Conservation (phyloP, 2,329 filamentous ascomycete genomes). For the Sporothrix mexicana region DNA sequence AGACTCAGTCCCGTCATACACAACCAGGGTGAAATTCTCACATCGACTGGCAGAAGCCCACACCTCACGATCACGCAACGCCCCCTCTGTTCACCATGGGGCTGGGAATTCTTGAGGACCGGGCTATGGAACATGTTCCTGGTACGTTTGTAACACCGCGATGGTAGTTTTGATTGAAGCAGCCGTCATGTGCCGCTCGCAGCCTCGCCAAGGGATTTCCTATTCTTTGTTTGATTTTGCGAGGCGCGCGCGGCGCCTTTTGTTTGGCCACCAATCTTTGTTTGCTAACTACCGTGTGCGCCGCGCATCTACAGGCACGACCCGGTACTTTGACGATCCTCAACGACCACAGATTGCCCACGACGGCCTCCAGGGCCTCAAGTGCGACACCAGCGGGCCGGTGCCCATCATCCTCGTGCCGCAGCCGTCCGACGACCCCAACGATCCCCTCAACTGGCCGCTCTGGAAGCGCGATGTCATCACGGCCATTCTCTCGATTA, state of each 20-base stretch:
- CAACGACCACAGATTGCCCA: conserved; percentile 52
- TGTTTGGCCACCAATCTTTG: neutral
- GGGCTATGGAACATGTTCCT: conserved; percentile 71
- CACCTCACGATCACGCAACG: neutral
- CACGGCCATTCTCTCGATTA: conserved; percentile 76
- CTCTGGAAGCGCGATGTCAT: conserved; percentile 84
- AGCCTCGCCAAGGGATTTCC: neutral
- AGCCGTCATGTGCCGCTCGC: neutral
- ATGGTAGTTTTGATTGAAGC: too few species aligned
- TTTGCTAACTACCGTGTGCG: neutral
- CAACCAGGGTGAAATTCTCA: neutral
- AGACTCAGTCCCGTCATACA: conserved; percentile 11
- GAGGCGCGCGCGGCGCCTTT: neutral
- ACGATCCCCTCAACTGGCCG: conserved; percentile 87
- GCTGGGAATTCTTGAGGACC: conserved; percentile 75
- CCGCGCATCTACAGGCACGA: conserved; percentile 54
- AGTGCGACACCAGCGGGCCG: conserved; percentile 72
- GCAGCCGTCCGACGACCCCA: conserved; percentile 88
- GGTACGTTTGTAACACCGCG: conserved; percentile 57
- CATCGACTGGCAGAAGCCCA: neutral
- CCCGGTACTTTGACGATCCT: conserved; percentile 68
- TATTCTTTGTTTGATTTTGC: neutral
- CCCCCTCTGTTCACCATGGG: conserved; percentile 57
- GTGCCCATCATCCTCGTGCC: conserved; percentile 78
- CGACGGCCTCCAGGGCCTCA: conserved; percentile 59